Conservation (phyloP, 805 yeast species). For the Pichia membranifaciens region DNA sequence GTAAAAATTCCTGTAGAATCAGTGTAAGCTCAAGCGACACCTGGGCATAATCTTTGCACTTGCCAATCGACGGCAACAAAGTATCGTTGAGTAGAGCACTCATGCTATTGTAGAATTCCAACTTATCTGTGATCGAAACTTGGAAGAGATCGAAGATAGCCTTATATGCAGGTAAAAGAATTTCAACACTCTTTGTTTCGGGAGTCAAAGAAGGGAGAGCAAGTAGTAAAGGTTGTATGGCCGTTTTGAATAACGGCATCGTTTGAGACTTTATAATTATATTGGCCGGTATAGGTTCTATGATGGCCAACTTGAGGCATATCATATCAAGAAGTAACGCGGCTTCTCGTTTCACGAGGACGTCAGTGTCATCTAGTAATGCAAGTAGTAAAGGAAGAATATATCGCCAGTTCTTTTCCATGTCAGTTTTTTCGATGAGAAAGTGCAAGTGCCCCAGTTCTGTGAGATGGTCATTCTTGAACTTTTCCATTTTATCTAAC, state of each 20-base stretch:
- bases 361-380: conserved; percentile 27
- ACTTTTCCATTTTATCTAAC: conserved; percentile 18
- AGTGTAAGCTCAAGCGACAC: conserved; percentile 16
- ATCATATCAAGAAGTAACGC: conserved; percentile 10
- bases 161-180: conserved; percentile 23
- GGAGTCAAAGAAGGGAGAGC: conserved; percentile 29
- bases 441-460: conserved; percentile 9
- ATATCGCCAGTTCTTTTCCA: conserved; percentile 24
- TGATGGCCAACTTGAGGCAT: conserved; percentile 9
- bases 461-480: conserved; percentile 15
- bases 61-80: conserved; percentile 24
- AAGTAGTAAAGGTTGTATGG: conserved; percentile 25
- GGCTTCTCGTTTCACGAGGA: conserved; percentile 22
- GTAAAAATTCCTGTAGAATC: conserved; percentile 11
- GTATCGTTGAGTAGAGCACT: conserved; percentile 23
- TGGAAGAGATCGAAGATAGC: conserved; percentile 16
- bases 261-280: conserved; percentile 23
- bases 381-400: conserved; percentile 24
- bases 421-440: background rate
- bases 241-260: conserved; percentile 18
- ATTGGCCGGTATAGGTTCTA: conserved; percentile 6
- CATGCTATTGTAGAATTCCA: conserved; percentile 14
- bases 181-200: conserved; percentile 14
- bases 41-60: conserved; percentile 23
- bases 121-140: conserved; percentile 7